Evolutionary conservation across 2,329 filamentous ascomycete genomes (phyloP), one percentile per base, ranked within the genome.

Genomic region (Fusarium virguliforme): DNA sequence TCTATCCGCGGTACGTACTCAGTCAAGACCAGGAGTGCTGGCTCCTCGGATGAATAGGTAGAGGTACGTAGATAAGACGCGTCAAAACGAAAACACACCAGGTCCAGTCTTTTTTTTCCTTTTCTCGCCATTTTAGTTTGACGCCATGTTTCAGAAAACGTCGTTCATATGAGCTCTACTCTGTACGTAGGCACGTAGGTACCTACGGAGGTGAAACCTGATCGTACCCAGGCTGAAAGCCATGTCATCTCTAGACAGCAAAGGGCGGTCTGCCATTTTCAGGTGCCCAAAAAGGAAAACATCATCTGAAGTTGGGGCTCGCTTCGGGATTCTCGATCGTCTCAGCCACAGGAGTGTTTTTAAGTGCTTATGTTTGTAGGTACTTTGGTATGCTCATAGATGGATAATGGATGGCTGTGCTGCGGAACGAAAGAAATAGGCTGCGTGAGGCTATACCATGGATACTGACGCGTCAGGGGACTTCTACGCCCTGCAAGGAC

Each of bases 131-230:
- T 48, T 48, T 48, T 8, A 30, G 24, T 48, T 48, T n/a, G 10
- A 48, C 43, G 43, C 43, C 43, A 48, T 48, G 26, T 48, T 48
- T 48, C 28, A 6, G 15, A 48, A 18, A n/a, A 30, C 8, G 43
- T 48, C 26, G n/a, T 48, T 30, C 26, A 30, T 48, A n/a, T n/a
- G 26, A 10, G 43, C 15, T 48, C 43, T n/a, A 18, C 18, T 18
- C 18, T 18, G 18, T 2, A 18, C 18, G 18, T 18, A 18, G 18
- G 18, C 18, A 18, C 18, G 18, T 18, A 18, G 18, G 18, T 18
- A 18, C 18, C 18, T 18, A 4, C 15, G 4, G 26, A 30, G 9
- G 24, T 8, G 3, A 30, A 28, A 12, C 13, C 43, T 30, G 6
- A 18, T 8, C 6, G 26, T 15, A 3, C 26, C 15, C 15, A 48